Conservation (phyloP, 2,329 filamentous ascomycete genomes). For the Cadophora luteo-olivacea region DNA sequence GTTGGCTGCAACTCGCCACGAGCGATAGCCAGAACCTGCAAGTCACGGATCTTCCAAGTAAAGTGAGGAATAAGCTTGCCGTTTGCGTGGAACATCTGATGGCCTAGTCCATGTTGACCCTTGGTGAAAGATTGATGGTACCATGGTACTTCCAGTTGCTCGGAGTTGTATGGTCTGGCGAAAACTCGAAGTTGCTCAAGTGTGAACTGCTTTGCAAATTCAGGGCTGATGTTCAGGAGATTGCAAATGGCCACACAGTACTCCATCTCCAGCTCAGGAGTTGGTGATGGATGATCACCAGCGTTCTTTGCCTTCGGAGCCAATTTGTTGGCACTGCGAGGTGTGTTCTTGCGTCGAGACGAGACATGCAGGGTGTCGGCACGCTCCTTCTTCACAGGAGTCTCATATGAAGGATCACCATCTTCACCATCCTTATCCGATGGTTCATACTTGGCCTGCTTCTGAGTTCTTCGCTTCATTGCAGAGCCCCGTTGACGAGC, state of each 20-base stretch:
- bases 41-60: neutral
- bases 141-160: neutral
- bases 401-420: neutral
- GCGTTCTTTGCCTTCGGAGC: neutral
- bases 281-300: neutral
- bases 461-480: neutral
- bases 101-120: neutral
- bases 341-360: neutral
- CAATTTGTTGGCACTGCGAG: neutral
- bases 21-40: neutral
- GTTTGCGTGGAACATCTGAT: neutral
- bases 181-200: slow-evolving; percentile 12
- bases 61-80: neutral
- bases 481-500: neutral
- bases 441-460: neutral
- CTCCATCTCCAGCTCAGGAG: neutral
- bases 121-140: slow-evolving; percentile 6
- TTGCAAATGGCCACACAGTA: neutral
- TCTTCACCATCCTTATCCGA: neutral
- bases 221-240: neutral
- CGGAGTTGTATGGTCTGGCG: neutral
- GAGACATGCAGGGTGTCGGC: neutral
- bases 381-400: slow-evolving; percentile 7
- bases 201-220: neutral
- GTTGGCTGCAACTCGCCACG: neutral